Evolutionary conservation across 179 eudicot genomes (phyloP).

Genomic region (Beta lomatogona): DNA sequence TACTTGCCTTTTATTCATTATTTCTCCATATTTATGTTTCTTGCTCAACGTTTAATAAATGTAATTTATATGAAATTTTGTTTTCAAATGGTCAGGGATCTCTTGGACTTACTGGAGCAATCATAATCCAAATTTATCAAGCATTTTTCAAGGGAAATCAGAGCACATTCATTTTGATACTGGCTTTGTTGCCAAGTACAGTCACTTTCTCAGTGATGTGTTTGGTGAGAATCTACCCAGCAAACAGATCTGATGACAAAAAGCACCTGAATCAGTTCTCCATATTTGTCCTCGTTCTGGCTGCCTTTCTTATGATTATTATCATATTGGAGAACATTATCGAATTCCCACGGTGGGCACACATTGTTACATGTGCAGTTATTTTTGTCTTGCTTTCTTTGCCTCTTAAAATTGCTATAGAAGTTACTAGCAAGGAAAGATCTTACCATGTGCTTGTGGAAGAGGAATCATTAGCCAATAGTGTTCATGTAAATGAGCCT

Average conservation of each 20-base stretch:
- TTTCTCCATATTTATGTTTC: background rate
- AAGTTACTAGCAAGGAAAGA: conserved; percentile 25
- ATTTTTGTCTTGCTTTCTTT: conserved; percentile 53
- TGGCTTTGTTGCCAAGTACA: conserved; percentile 61
- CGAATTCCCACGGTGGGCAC: conserved; percentile 47
- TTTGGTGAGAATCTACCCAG: conserved; percentile 47
- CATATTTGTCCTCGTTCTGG: conserved; percentile 44
- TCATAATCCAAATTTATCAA: conserved; percentile 65
- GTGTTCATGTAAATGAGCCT: conserved; percentile 7
- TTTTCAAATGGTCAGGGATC: conserved; percentile 57
- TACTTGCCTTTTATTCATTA: too few relatives aligned
- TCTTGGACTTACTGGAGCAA: conserved; percentile 88
- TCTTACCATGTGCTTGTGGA: background rate
- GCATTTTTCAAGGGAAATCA: conserved; percentile 58
- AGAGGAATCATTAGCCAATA: conserved; percentile 8
- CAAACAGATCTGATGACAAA: conserved; percentile 44
- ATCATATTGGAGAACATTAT: conserved; percentile 57
- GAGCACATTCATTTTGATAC: conserved; percentile 60
- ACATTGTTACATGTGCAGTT: conserved; percentile 29
- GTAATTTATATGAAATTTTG: background rate
- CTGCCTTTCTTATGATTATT: conserved; percentile 57
- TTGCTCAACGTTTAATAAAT: background rate
- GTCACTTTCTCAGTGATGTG: conserved; percentile 60
- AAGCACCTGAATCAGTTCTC: conserved; percentile 65
- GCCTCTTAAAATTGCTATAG: conserved; percentile 42